Evolutionary conservation across 495 filamentous ascomycete species (phyloP).

Genomic region (Glonium stellatum): DNA sequence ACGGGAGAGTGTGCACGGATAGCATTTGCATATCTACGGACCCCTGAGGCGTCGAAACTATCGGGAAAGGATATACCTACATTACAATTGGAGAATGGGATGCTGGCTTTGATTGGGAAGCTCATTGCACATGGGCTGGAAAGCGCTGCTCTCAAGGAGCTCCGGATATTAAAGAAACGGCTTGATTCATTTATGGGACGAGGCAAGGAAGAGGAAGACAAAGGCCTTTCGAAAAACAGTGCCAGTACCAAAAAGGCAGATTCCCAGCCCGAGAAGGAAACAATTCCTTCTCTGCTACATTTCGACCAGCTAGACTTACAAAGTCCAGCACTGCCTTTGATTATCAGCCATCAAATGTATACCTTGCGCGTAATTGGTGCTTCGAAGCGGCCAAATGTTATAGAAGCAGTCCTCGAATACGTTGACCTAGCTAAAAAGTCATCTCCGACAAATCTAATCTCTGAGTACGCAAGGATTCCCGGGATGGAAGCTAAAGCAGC

Average conservation of each 20-base stretch:
- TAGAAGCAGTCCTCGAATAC: constrained; percentile 31
- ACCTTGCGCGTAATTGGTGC: constrained; percentile 45
- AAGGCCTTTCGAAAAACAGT: constrained; percentile 18
- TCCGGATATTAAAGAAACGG: constrained; percentile 59
- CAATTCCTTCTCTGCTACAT: constrained; percentile 55
- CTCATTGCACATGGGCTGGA: constrained; percentile 65
- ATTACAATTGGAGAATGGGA: constrained; percentile 77
- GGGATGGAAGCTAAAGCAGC: constrained; percentile 52
- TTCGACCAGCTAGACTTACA: constrained; percentile 39
- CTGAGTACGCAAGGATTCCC: constrained; percentile 43
- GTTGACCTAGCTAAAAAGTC: constrained; percentile 44
- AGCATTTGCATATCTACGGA: constrained; percentile 63
- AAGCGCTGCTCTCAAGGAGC: constrained; percentile 69
- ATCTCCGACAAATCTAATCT: constrained; percentile 62
- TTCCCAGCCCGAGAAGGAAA: constrained; percentile 32
- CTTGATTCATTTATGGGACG: constrained; percentile 38
- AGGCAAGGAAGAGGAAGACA: constrained; percentile 5
- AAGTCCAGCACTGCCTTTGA: constrained; percentile 28
- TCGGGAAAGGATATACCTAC: constrained; percentile 45
- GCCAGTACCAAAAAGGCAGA: constrained; percentile 23
- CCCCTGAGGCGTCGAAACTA: constrained; percentile 45
- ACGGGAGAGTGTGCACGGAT: constrained; percentile 70
- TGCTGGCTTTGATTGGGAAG: constrained; percentile 67
- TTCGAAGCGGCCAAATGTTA: constrained; percentile 34
- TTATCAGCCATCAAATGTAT: constrained; percentile 39